Base-by-base conservation (phyloP, 495 filamentous ascomycete species). In the Hamigera avellanea region DNA sequence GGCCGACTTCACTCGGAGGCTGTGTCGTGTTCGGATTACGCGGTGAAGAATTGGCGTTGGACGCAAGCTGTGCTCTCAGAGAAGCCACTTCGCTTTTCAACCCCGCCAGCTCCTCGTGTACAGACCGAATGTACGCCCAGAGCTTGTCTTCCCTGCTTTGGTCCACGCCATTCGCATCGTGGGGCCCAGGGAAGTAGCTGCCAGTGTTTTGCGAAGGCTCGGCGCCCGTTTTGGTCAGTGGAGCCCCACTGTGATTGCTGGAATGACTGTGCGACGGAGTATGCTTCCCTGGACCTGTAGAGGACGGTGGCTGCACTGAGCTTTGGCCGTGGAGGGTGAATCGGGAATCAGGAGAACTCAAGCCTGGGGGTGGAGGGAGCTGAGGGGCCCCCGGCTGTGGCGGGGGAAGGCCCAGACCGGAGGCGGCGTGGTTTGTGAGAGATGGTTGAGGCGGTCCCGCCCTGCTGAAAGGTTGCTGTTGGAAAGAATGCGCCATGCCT, bases 381-480 rank as follows among this genome's bases (percentile, higher is more conserved):
- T 72, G 70, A 29, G 72, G 64, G 2, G 57, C 56, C 18, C 62
- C 58, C 12, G 54, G 49, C 35, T 58, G 63, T 10, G 53, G 60
- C 13, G 53, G 60, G 6, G 62, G 57, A 14, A 65, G 49, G 13
- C 61, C 59, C 18, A 59, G 27, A 9, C 51, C 30, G 5, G 55
- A 36, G n/a, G 52, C 39, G 23, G 43, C 39, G 32, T 57, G 58
- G 26, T 46, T 60, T 1, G 52, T 18, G 19, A 48, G 32, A 30
- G 56, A 47, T 12, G 50, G 27, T 33, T 53, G 48, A 21, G 52
- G 41, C 19, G 37, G 26, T 12, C 52, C 56, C 17, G 58, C 63
- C 38, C 81, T 72, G 21, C 65, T 67, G 37, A 74, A 82, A 21
- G 81, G 69, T 33, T 76, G 67, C 36, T 81, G 81, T 38, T 80